Conservation (phyloP, 192 early-diverging fungal genomes). For the Neocallimastix lanati region DNA sequence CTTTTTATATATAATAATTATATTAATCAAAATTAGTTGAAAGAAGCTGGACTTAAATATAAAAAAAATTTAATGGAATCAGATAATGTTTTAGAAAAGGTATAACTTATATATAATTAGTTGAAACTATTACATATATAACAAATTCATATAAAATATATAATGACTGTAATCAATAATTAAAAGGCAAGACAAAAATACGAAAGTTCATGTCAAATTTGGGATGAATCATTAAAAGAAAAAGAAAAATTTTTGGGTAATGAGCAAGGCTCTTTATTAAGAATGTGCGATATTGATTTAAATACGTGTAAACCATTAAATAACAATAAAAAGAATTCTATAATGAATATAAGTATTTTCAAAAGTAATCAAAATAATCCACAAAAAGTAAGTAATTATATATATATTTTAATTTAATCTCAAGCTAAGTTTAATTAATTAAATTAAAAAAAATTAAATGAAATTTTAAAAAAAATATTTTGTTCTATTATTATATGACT, state of each 20-base stretch:
- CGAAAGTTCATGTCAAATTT: background rate
- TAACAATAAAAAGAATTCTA: constrained; percentile 17
- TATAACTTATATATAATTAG: constrained; percentile 3
- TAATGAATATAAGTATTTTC: constrained; percentile 23
- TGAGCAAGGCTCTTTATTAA: background rate
- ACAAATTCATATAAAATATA: too few species aligned
- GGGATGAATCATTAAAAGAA: background rate
- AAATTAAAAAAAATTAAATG: background rate
- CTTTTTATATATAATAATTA: too few species aligned
- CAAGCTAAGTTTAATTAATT: too few species aligned
- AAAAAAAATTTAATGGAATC: constrained; percentile 59
- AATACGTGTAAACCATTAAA: background rate
- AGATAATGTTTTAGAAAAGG: constrained; percentile 66
- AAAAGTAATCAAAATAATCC: constrained; percentile 27
- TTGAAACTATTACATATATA: too few species aligned
- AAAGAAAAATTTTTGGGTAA: background rate
- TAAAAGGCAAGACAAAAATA: background rate
- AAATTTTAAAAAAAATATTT: background rate
- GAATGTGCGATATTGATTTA: background rate
- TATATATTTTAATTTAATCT: too few species aligned
- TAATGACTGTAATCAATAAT: too few species aligned
- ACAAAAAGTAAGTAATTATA: constrained; percentile 24
- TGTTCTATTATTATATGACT: too few species aligned
- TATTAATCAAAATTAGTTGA: constrained; percentile 25
- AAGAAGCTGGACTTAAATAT: constrained; percentile 58